Conservation (phyloP, 345 rosid species). For the Melastoma malabathricum region DNA sequence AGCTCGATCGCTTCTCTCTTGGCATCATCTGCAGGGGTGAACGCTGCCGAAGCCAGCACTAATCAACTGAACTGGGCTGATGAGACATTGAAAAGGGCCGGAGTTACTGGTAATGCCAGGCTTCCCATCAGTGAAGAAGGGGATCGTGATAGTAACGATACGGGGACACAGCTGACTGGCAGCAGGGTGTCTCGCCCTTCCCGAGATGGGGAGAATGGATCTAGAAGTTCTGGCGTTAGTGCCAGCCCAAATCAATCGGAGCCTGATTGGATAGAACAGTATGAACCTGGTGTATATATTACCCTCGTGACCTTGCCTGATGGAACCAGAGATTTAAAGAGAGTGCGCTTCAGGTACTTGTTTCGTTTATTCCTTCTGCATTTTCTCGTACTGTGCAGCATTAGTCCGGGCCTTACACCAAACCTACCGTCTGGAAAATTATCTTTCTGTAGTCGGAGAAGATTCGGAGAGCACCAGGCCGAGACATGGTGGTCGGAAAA, state of each 20-base stretch:
- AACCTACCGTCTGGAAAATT: neutral
- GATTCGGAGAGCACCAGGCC: slow-evolving; percentile 92
- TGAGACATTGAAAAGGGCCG: slow-evolving; percentile 21
- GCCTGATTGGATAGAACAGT: slow-evolving; percentile 94
- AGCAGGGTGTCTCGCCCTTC: slow-evolving; percentile 35
- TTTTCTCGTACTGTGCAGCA: too few species aligned
- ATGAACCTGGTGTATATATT: slow-evolving; percentile 87
- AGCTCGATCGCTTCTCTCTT: slow-evolving; percentile 36
- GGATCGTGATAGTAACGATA: slow-evolving; percentile 18
- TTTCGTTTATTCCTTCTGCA: neutral
- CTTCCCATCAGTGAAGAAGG: slow-evolving; percentile 30
- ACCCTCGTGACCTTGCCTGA: slow-evolving; percentile 73
- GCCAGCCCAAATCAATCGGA: slow-evolving; percentile 43
- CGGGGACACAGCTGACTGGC: slow-evolving; percentile 34
- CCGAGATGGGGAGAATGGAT: slow-evolving; percentile 38
- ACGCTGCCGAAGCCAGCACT: slow-evolving; percentile 14
- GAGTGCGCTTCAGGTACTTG: slow-evolving; percentile 92
- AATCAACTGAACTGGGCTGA: slow-evolving; percentile 4
- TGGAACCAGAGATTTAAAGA: slow-evolving; percentile 96
- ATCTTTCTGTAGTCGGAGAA: slow-evolving; percentile 52
- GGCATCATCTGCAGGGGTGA: slow-evolving; percentile 31
- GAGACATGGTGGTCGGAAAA: slow-evolving; percentile 98
- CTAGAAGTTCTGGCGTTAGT: slow-evolving; percentile 32
- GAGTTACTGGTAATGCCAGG: slow-evolving; percentile 28
- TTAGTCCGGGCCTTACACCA: neutral